A percentile compares a stretch with the other conserved stretches of the same genome.
phyloP scores from a whole-genome alignment of 2,329 filamentous ascomycete genomes.

The Aspergillus flavus region DNA sequence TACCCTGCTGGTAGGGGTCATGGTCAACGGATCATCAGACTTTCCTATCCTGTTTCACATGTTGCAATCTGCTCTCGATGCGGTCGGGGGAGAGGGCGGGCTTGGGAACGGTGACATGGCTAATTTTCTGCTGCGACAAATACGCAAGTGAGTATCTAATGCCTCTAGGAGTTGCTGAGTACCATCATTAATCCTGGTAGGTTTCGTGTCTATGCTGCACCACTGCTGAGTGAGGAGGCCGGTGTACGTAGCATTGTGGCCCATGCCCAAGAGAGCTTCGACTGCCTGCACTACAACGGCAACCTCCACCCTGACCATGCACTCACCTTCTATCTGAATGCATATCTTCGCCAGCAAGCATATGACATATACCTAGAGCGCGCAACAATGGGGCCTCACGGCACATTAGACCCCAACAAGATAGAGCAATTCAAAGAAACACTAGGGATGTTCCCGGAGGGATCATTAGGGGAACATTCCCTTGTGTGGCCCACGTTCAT shows the following conservation, averaged over 20 bases:
- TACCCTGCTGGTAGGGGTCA: conserved; percentile 16
- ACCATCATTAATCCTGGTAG: conserved; percentile 3
- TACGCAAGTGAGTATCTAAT: conserved; percentile 16
- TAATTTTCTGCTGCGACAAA: conserved; percentile 17
- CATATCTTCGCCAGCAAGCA: conserved; percentile 14
- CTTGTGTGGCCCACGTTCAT: conserved; percentile 25
- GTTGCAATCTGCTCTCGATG: conserved; percentile 16
- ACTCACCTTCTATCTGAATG: conserved; percentile 8
- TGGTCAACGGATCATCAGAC: conserved; percentile 18
- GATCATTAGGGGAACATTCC: conserved; percentile 13
- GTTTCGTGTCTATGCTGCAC: conserved; percentile 18
- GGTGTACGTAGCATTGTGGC: conserved; percentile 7
- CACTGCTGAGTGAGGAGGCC: conserved; percentile 10
- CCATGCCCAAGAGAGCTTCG: conserved; percentile 8
- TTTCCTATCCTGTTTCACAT: conserved; percentile 20
- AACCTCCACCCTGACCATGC: conserved; percentile 9
- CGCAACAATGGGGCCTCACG: neutral
- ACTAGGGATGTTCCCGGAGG: neutral
- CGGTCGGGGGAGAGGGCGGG: conserved; percentile 9
- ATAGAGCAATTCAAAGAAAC: conserved; percentile 6
- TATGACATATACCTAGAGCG: conserved; percentile 14
- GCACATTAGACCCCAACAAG: neutral
- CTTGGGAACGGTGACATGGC: conserved; percentile 13
- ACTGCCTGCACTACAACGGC: conserved; percentile 14
- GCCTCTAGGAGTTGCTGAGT: neutral